Base-by-base conservation (phyloP, 2,329 filamentous ascomycete genomes). In the Pyrenophora seminiperda region DNA sequence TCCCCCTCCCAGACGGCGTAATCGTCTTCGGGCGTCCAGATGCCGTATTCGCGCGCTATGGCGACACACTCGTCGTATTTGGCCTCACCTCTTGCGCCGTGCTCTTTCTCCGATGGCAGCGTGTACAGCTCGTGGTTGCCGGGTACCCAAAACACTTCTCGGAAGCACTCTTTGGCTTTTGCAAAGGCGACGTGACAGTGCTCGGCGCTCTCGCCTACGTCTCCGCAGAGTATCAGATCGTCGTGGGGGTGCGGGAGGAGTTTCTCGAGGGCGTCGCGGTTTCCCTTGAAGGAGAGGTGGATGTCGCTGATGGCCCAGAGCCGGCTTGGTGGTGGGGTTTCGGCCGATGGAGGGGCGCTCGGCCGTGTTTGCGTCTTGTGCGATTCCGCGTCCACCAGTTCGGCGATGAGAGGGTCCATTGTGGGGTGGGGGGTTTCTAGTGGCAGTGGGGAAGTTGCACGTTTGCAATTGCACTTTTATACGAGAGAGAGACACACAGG, bases 51-150 rank as follows among this genome's bases (percentile, higher is more conserved):
- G 7, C 78, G 77, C 18, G 82, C 82, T 3, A 81, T 62, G n/a
- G 74, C 73, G 9, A 84, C 73, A 63, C 81, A 84, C 41, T 80
- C 76, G 50, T 75, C 68, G 67, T 84, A 84, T 63, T 83, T 84
- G 39, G 67, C 72, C 61, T 80, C 78, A 47, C 82, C 82, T 4
- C 75, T 66, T 3, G 76, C 68, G 3, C 66, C 69, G 3, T 55
- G 38, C 29, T 73, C 70, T 37, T 73, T 68, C 18, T 75, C 62
- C 3, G 71, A 64, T 1, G 75, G 73, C 44, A 82, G 62, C 1
- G 79, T 81, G 65, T 83, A 84, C 7, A 84, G 75, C 70, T 83
- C 81, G 57, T 84, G 81, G 61, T 83, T 83, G 4, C 81, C 81
- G 0, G 81, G 81, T 6, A 77, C 77, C 82, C 82, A 84, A 59